A percentile compares a stretch with the other conserved stretches of the same genome.
Evolutionary conservation across 1,139 yeast species (phyloP).

Genomic region (Yamadazyma triangularis): DNA sequence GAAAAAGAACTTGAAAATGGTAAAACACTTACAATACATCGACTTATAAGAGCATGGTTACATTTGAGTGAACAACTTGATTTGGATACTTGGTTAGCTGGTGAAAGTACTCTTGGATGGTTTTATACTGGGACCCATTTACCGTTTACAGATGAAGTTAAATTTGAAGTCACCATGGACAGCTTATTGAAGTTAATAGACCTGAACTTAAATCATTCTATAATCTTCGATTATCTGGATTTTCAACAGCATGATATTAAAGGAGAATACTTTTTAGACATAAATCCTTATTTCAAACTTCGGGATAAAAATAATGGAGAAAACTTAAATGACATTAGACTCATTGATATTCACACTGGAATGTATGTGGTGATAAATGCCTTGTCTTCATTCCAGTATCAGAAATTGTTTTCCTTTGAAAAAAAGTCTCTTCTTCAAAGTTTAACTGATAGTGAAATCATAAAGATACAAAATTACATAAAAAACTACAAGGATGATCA

Average conservation of each 20-base stretch:
- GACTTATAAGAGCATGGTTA: slow-evolving; percentile 30
- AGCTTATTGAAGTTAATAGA: slow-evolving; percentile 37
- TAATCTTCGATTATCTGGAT: slow-evolving; percentile 28
- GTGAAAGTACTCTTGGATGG: slow-evolving; percentile 49
- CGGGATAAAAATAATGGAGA: slow-evolving; percentile 33
- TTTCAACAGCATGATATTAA: slow-evolving; percentile 13
- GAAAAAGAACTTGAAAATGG: slow-evolving; percentile 16
- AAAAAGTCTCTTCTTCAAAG: slow-evolving; percentile 12
- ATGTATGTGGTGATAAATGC: slow-evolving; percentile 65
- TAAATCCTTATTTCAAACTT: slow-evolving; percentile 30
- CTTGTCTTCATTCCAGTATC: slow-evolving; percentile 23
- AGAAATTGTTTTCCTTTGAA: slow-evolving; percentile 9
- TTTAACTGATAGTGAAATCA: slow-evolving; percentile 7
- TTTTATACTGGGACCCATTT: slow-evolving; percentile 50
- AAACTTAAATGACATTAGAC: slow-evolving; percentile 77
- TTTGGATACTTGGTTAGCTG: slow-evolving; percentile 43
- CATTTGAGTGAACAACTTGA: slow-evolving; percentile 22
- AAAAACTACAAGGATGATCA: slow-evolving; percentile 8
- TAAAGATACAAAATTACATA: slow-evolving; percentile 8
- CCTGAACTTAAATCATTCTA: slow-evolving; percentile 33
- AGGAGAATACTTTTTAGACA: slow-evolving; percentile 34
- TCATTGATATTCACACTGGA: slow-evolving; percentile 74
- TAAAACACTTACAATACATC: slow-evolving; percentile 18
- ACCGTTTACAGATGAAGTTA: slow-evolving; percentile 51
- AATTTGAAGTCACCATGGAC: slow-evolving; percentile 47